phyloP scores from a whole-genome alignment of 768 basidiomycete species.

The Candolleomyces efflorescens region DNA sequence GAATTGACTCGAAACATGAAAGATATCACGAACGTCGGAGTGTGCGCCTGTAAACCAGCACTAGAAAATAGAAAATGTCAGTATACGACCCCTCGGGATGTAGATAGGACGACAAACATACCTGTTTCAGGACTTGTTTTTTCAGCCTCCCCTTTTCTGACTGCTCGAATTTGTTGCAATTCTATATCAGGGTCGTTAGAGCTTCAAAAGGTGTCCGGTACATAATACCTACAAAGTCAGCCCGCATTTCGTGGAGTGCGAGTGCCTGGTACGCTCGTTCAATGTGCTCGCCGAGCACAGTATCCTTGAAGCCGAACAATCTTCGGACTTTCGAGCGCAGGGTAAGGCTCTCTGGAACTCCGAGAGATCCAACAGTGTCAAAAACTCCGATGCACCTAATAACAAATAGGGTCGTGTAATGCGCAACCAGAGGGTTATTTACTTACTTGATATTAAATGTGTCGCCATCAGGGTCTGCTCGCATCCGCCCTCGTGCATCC shows the following conservation, averaged over 20 bases:
- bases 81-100: not conserved
- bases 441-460: conserved; percentile 62
- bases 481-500: conserved; percentile 47
- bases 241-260: conserved; percentile 62
- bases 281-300: conserved; percentile 55
- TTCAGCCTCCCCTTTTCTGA: conserved; percentile 46
- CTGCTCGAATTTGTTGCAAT: conserved; percentile 62
- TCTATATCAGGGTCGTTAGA: conserved; percentile 25
- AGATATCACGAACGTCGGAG: conserved; percentile 22
- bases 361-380: conserved; percentile 73
- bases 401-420: not conserved
- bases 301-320: conserved; percentile 65
- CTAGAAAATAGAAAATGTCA: conserved; percentile 23
- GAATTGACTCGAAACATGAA: conserved; percentile 1
- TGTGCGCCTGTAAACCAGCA: conserved; percentile 55
- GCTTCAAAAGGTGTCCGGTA: not conserved
- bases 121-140: conserved; percentile 61
- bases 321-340: conserved; percentile 37
- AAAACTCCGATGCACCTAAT: conserved; percentile 67
- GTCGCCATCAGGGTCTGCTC: conserved; percentile 41
- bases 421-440: not conserved
- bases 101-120: conserved; percentile 16
- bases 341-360: conserved; percentile 63
- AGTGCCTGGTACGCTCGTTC: conserved; percentile 65
- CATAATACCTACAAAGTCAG: conserved; percentile 54